A percentile compares a stretch with the other conserved stretches of the same genome.
These are phyloP conservation scores for Prototheca wickerhamii DNA, from an alignment of 163 green algal genomes.

Conservation along the genomic window DNA sequence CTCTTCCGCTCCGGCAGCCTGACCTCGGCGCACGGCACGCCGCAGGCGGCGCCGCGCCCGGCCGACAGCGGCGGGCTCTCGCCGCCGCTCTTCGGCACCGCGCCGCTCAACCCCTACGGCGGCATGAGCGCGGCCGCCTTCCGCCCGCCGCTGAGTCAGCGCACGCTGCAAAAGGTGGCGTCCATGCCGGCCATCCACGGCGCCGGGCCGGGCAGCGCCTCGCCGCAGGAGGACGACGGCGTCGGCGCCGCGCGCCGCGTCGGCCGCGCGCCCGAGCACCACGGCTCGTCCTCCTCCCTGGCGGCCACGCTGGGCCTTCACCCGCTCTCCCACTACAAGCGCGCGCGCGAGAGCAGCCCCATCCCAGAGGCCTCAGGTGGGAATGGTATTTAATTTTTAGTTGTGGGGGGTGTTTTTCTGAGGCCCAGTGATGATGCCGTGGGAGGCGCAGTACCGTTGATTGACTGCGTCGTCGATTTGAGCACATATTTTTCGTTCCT, in stretches of 20 bases:
- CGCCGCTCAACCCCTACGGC: slow-evolving; percentile 26
- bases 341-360: background rate
- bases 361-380: background rate
- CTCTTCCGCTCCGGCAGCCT: background rate
- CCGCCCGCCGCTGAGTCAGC: slow-evolving; percentile 8
- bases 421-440: too few relatives aligned
- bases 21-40: background rate
- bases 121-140: slow-evolving; percentile 18
- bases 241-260: background rate
- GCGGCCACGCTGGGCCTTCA: too few relatives aligned
- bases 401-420: too few relatives aligned
- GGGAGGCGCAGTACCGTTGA: too few relatives aligned
- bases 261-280: too few relatives aligned
- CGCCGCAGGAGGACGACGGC: background rate
- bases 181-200: slow-evolving; percentile 30
- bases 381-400: too few relatives aligned
- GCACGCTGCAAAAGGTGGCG: slow-evolving; percentile 34
- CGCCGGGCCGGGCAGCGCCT: background rate
- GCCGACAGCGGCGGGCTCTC: too few relatives aligned
- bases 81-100: slow-evolving; percentile 14
- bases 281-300: too few relatives aligned
- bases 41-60: too few relatives aligned
- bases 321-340: background rate
- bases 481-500: too few relatives aligned
- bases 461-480: too few relatives aligned